Evolutionary conservation across 768 basidiomycete genomes (phyloP).

Genomic region (Tricholoma sp.): DNA sequence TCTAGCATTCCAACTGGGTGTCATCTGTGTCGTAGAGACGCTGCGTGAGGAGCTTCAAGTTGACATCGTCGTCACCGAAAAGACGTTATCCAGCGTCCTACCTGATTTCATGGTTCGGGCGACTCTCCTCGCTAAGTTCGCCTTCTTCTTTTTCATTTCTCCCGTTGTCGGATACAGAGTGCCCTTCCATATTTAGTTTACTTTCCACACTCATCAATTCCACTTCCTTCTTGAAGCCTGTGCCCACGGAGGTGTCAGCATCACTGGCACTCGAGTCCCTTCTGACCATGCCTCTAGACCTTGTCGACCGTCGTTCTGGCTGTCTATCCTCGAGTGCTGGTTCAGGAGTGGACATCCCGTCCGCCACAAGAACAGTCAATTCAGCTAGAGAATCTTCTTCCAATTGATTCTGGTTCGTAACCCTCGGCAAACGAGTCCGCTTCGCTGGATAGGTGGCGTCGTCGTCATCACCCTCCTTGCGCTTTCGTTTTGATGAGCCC

Average conservation of each 20-base stretch:
- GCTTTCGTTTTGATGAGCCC: conserved; percentile 48
- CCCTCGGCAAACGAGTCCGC: conserved; percentile 51
- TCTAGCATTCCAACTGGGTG: too few species aligned
- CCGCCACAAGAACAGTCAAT: conserved; percentile 13
- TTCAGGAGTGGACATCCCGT: conserved; percentile 23
- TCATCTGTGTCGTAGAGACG: not conserved
- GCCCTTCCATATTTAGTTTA: conserved; percentile 5
- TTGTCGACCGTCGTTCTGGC: conserved; percentile 42
- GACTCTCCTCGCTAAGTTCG: conserved; percentile 33
- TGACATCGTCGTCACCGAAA: too few species aligned
- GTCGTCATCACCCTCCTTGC: conserved; percentile 56
- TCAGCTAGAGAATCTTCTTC: conserved; percentile 41
- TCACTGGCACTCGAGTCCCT: conserved; percentile 52
- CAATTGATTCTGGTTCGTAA: conserved; percentile 23
- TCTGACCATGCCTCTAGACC: conserved; percentile 38
- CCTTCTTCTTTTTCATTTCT: conserved; percentile 34
- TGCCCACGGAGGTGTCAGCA: conserved; percentile 25
- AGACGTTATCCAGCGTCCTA: not conserved
- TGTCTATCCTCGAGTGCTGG: conserved; percentile 28
- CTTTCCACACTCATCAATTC: conserved; percentile 12
- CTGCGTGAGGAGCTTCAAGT: too few species aligned
- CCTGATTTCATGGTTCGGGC: not conserved
- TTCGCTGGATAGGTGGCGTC: conserved; percentile 72
- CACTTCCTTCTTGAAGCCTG: conserved; percentile 3
- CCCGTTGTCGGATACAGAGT: conserved; percentile 13